phyloP scores from a whole-genome alignment of 2,329 filamentous ascomycete species.

The Periconia macrospinosa region DNA sequence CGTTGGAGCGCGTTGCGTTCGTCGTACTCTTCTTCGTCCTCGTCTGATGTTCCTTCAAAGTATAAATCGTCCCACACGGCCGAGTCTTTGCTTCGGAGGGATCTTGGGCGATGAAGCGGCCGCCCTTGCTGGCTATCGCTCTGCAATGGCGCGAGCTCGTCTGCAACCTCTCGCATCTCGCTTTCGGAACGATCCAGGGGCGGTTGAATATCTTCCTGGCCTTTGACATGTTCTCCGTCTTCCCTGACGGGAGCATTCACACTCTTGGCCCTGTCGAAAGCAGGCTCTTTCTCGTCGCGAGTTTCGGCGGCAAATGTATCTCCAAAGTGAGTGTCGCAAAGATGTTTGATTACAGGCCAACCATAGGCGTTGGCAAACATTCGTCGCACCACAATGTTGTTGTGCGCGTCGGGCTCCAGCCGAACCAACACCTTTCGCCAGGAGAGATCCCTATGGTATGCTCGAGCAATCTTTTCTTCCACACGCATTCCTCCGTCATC shows the following conservation, averaged over 20 bases:
- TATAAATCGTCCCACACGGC: constrained; percentile 53
- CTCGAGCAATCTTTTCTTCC: constrained; percentile 95
- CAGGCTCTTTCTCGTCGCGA: constrained; percentile 67
- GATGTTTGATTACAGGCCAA: constrained; percentile 94
- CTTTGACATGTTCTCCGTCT: constrained; percentile 67
- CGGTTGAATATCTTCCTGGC: constrained; percentile 42
- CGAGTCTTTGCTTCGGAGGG: constrained; percentile 42
- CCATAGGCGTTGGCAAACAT: constrained; percentile 98
- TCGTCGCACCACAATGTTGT: constrained; percentile 94
- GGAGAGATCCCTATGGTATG: constrained; percentile 86
- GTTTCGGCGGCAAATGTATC: constrained; percentile 68
- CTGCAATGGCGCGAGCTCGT: constrained; percentile 40
- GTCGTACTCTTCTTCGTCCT: constrained; percentile 47
- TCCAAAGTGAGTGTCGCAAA: constrained; percentile 92
- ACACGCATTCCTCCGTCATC: constrained; percentile 75
- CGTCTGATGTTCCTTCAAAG: constrained; percentile 52
- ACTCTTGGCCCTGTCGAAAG: constrained; percentile 69
- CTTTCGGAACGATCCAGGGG: constrained; percentile 48
- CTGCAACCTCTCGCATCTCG: constrained; percentile 52
- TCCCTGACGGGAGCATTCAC: constrained; percentile 59
- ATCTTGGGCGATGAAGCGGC: constrained; percentile 28
- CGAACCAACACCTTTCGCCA: constrained; percentile 98
- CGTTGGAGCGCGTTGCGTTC: constrained; percentile 41
- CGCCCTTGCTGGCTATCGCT: constrained; percentile 20
- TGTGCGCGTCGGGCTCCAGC: constrained; percentile 94